A percentile compares a stretch with the other conserved stretches of the same genome.
Evolutionary conservation across 78 protist species (phyloP).

Genomic region (slime mould (Dictyostelium discoideum)): DNA sequence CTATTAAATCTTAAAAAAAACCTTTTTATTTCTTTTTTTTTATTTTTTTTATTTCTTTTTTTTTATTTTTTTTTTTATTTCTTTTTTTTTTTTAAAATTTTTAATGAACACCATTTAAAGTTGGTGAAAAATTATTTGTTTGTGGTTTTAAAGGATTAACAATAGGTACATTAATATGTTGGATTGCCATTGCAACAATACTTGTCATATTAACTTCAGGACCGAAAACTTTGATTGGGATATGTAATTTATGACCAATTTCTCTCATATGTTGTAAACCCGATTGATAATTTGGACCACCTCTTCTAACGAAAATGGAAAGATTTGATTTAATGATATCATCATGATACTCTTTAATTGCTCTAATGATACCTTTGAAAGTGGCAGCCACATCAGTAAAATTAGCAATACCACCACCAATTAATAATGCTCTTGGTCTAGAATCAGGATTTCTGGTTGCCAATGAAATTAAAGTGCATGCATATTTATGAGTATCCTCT

Average conservation of each 20-base stretch:
- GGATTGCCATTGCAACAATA: slow-evolving; percentile 67
- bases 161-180: slow-evolving; percentile 14
- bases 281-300: slow-evolving; percentile 97
- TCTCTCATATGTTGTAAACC: slow-evolving; percentile 93
- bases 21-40: no score
- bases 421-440: slow-evolving; percentile 85
- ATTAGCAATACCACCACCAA: slow-evolving; percentile 98
- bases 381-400: slow-evolving; percentile 96
- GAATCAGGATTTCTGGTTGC: slow-evolving; percentile 79
- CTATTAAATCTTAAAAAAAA: no score
- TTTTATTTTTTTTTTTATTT: no score
- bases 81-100: background rate
- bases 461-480: slow-evolving; percentile 78
- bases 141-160: background rate
- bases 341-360: slow-evolving; percentile 72
- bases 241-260: slow-evolving; percentile 51
- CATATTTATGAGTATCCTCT: slow-evolving; percentile 75
- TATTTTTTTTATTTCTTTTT: no score
- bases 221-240: slow-evolving; percentile 76
- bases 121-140: background rate
- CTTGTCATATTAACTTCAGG: slow-evolving; percentile 70
- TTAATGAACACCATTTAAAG: slow-evolving; percentile 26
- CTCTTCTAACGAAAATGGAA: slow-evolving; percentile 94
- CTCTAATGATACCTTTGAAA: slow-evolving; percentile 92
- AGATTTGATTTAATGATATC: slow-evolving; percentile 37